Conservation (phyloP, 1,139 yeast genomes). For the Pichia sp. region DNA sequence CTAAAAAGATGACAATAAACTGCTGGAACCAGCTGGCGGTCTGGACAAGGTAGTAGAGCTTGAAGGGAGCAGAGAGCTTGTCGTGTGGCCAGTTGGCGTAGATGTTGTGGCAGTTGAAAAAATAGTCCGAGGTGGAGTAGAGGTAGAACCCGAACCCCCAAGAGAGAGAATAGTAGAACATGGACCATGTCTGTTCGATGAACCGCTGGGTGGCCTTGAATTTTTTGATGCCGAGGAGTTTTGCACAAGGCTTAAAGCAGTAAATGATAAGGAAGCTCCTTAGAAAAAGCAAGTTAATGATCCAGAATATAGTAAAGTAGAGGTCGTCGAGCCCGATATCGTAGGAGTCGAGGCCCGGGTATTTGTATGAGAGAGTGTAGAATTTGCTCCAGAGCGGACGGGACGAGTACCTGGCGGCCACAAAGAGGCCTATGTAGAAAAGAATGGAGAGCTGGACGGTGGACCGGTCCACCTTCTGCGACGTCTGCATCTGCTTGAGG, state of each 20-base stretch:
- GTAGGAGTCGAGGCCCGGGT: constrained; percentile 34
- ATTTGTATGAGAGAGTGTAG: constrained; percentile 46
- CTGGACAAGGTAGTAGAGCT: constrained; percentile 67
- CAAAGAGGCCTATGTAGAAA: constrained; percentile 18
- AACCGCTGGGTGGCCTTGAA: constrained; percentile 58
- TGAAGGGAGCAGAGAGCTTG: constrained; percentile 44
- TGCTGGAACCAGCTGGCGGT: constrained; percentile 80
- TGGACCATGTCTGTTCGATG: constrained; percentile 84
- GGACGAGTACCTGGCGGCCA: constrained; percentile 15
- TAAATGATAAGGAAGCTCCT: constrained; percentile 59
- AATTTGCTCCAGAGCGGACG: constrained; percentile 35
- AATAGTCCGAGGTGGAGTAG: constrained; percentile 57
- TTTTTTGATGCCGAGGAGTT: constrained; percentile 43
- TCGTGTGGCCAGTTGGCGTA: constrained; percentile 79
- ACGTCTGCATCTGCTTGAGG: constrained; percentile 4
- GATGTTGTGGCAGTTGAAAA: constrained; percentile 51
- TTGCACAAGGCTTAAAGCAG: constrained; percentile 56
- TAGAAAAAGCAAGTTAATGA: constrained; percentile 53
- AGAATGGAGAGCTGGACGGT: constrained; percentile 19
- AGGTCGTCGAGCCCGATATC: constrained; percentile 56
- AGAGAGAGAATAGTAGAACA: constrained; percentile 55
- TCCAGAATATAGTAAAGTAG: constrained; percentile 52
- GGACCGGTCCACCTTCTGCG: constrained; percentile 22
- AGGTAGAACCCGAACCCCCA: constrained; percentile 57
- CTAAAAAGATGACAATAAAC: constrained; percentile 69